These are phyloP conservation scores for Uronychia setigera DNA, from an alignment of 73 alveolate genomes.

Conservation along the genomic window DNA sequence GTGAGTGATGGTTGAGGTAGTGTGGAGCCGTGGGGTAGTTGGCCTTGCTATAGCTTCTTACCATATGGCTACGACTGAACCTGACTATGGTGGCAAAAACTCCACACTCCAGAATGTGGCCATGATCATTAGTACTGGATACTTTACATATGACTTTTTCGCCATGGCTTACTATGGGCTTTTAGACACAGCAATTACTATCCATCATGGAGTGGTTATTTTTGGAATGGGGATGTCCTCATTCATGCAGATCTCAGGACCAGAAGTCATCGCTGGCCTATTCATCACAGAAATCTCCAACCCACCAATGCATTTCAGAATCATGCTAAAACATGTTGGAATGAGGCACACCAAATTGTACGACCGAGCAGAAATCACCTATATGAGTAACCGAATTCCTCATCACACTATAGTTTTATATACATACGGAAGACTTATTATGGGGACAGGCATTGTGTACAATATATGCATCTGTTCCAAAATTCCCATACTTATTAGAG, in stretches of 20 bases:
- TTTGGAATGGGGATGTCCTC: conserved; percentile 36
- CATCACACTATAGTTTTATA: conserved; percentile 50
- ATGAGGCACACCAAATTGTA: conserved; percentile 58
- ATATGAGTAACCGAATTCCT: too few species aligned
- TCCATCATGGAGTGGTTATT: conserved; percentile 50
- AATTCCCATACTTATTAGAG: conserved; percentile 3
- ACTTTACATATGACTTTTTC: conserved; percentile 53
- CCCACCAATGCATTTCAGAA: conserved; percentile 69
- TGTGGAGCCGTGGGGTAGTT: too few species aligned
- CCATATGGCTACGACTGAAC: too few species aligned
- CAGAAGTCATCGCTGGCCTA: conserved; percentile 19
- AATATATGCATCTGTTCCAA: background rate
- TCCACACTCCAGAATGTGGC: too few species aligned
- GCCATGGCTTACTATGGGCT: conserved; percentile 58
- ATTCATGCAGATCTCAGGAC: conserved; percentile 19
- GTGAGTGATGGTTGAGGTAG: too few species aligned
- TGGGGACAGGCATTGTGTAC: conserved; percentile 15
- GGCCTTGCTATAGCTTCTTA: too few species aligned
- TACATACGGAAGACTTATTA: conserved; percentile 38
- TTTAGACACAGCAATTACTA: conserved; percentile 46
- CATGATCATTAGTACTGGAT: conserved; percentile 28
- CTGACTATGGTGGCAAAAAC: too few species aligned
- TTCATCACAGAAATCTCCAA: conserved; percentile 57
- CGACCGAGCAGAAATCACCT: conserved; percentile 45
- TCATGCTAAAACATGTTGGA: conserved; percentile 37